Base-by-base conservation (phyloP, 2,329 filamentous ascomycete species). In the Exophiala lecanii-corni region DNA sequence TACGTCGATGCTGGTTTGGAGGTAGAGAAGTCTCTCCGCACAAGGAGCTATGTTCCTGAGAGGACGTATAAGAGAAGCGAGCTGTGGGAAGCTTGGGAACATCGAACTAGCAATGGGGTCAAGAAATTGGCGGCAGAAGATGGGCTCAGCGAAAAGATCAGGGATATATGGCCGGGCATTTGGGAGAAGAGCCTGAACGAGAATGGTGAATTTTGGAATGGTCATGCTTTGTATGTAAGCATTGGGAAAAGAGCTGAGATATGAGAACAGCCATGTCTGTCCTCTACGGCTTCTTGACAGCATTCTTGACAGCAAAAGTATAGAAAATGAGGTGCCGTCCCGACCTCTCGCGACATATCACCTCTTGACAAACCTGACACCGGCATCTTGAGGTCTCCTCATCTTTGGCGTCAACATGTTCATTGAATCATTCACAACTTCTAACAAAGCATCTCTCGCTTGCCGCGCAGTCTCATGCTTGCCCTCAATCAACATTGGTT, bases 211-310 rank as follows among this genome's bases (percentile, higher is more conserved):
- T 35, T 47, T 16, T 37, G 41, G 36, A 44, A 50, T 23, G 44
- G 48, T 9, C 44, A 50, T 33, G 13, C 19, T 15, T 41, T 50
- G 32, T 50, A 50, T 39, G 44, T 50, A 5, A 39, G 35, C 2
- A 42, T 50, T 17, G 40, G 39, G 15, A 26, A 35, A 37, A 50
- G 28, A 36, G 31, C n/a, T n/a, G n/a, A n/a, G n/a, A n/a, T n/a
- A n/a, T n/a, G n/a, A n/a, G n/a, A n/a, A n/a, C n/a, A n/a, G n/a
- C n/a, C n/a, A n/a, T n/a, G n/a, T n/a, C n/a, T n/a, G n/a, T n/a
- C n/a, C n/a, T n/a, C n/a, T n/a, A n/a, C n/a, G n/a, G n/a, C n/a
- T n/a, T n/a, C n/a, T n/a, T n/a, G n/a, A n/a, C n/a, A n/a, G n/a
- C n/a, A n/a, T n/a, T n/a, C n/a, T n/a, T n/a, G n/a, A n/a, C n/a